Base-by-base conservation (phyloP, 176 grass and related monocot genomes). In the Aegilops bicornis region DNA sequence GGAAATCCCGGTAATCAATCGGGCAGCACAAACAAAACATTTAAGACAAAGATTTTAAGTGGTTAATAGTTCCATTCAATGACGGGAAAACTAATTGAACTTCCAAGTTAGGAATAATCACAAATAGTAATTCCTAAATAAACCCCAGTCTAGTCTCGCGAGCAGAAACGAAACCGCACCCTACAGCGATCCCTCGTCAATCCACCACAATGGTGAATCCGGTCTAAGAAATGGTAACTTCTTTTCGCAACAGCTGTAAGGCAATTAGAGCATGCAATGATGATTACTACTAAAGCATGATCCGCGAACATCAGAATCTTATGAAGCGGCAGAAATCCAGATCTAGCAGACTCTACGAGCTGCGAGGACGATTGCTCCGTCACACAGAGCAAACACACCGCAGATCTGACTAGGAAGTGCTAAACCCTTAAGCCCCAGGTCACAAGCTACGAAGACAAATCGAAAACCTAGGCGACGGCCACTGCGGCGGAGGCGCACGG, bases 21-120 rank as follows among this genome's bases (percentile, higher is more conserved):
- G 32, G 43, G 7, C 1, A 3, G 72, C 7, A 29, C 12, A 54
- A 31, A 52, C 42, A 25, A 4, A 29, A 47, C 13, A 10, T 50
- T 8, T 1, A 3, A 29, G 23, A 16, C 5, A 4, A 4, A 20
- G 24, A 30, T 30, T 29, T 30, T 10, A 8, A 27, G n/a, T 8
- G 40, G 40, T 47, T 14, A 0, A 14, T 47, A 74, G 13, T 27
- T 74, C 23, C 8, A 47, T 7, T 24, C 16, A 19, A 75, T 74
- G 3, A 30, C 10, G 7, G 31, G 27, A 10, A 76, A 31, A 15
- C 24, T 76, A 7, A 52, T 31, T 3, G 15, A 52, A 20, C 14
- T 12, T 8, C 0, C 24, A 6, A 12, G 1, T 4, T 3, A 10
- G 2, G n/a, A 2, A 23, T 4, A 43, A 25, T 1, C 22, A 8